Conservation (phyloP, 2,329 filamentous ascomycete species). For the Alternaria conjuncta region DNA sequence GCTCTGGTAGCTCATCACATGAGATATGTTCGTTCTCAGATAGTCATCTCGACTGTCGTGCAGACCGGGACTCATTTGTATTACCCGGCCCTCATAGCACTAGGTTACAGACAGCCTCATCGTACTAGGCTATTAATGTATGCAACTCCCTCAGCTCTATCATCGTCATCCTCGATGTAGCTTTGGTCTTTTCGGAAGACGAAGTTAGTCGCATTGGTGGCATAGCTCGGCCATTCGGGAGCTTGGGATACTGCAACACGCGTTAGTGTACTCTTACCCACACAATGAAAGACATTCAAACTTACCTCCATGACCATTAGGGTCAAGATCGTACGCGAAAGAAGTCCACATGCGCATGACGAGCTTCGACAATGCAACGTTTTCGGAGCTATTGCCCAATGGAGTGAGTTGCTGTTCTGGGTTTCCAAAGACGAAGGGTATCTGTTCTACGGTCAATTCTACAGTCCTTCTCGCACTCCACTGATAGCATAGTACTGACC, state of each 20-base stretch:
- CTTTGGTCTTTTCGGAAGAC: conserved; percentile 36
- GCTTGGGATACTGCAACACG: conserved; percentile 15
- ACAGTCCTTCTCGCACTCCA: rapidly evolving
- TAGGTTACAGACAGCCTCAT: not conserved
- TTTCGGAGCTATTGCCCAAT: conserved; percentile 29
- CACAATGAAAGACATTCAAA: not conserved
- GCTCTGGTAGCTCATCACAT: not conserved
- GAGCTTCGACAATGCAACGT: conserved; percentile 27
- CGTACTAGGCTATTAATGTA: conserved; percentile 36
- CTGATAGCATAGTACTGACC: conserved; percentile 4
- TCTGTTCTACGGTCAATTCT: conserved; percentile 19
- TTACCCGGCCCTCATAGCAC: too few relatives aligned
- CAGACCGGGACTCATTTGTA: too few relatives aligned
- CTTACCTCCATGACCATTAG: conserved; percentile 37
- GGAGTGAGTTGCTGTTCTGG: conserved; percentile 34
- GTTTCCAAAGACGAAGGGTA: conserved; percentile 41
- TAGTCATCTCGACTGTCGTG: not conserved
- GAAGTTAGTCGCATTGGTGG: conserved; percentile 28
- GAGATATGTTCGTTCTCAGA: rapidly evolving
- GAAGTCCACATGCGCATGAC: conserved; percentile 42
- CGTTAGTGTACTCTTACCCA: conserved; percentile 5
- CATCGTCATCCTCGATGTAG: conserved; percentile 33
- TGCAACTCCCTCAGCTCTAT: conserved; percentile 26
- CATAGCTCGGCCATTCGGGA: conserved; percentile 29
- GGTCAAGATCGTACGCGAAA: conserved; percentile 38